A percentile compares a stretch with the other conserved stretches of the same genome.
phyloP scores from a whole-genome alignment of 2,329 filamentous ascomycete genomes.

The Microdochium nivale region DNA sequence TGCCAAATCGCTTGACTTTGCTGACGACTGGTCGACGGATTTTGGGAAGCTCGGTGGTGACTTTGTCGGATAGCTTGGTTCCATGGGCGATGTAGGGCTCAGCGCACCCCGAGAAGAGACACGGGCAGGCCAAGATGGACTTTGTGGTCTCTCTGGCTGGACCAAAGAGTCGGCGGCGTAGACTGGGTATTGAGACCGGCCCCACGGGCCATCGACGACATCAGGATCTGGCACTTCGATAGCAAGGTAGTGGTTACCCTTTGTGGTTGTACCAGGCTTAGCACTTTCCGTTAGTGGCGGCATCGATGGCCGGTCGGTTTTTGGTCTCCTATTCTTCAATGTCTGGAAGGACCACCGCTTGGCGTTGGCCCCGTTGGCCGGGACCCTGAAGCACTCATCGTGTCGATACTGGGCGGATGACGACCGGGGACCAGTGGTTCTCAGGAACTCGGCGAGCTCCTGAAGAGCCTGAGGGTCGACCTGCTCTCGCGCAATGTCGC shows the following conservation, averaged over 20 bases:
- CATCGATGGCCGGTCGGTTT: neutral
- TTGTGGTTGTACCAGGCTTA: slow-evolving; percentile 8
- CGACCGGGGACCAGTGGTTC: slow-evolving; percentile 12
- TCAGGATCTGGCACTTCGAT: slow-evolving; percentile 7
- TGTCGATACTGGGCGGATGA: slow-evolving; percentile 3
- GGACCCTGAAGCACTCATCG: slow-evolving; percentile 9
- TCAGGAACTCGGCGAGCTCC: slow-evolving; percentile 12
- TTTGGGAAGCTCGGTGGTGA: neutral
- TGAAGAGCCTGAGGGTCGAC: slow-evolving; percentile 9
- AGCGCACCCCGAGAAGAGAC: slow-evolving; percentile 9
- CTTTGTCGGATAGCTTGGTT: neutral
- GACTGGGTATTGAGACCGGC: slow-evolving; percentile 12
- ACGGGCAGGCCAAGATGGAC: slow-evolving; percentile 9
- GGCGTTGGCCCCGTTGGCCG: slow-evolving; percentile 1
- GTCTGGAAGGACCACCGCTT: slow-evolving; percentile 12
- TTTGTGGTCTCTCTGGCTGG: neutral
- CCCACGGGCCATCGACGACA: slow-evolving; percentile 6
- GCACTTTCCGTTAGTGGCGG: slow-evolving; percentile 8
- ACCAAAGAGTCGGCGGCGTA: neutral
- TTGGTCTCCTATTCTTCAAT: slow-evolving; percentile 10
- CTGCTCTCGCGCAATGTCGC: slow-evolving; percentile 8
- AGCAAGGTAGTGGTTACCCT: slow-evolving; percentile 9
- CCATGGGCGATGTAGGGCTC: neutral
- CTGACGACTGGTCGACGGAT: neutral
- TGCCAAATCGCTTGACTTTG: neutral